phyloP scores from a whole-genome alignment of 371 early-diverging fungal genomes.

The Smittium culicis region DNA sequence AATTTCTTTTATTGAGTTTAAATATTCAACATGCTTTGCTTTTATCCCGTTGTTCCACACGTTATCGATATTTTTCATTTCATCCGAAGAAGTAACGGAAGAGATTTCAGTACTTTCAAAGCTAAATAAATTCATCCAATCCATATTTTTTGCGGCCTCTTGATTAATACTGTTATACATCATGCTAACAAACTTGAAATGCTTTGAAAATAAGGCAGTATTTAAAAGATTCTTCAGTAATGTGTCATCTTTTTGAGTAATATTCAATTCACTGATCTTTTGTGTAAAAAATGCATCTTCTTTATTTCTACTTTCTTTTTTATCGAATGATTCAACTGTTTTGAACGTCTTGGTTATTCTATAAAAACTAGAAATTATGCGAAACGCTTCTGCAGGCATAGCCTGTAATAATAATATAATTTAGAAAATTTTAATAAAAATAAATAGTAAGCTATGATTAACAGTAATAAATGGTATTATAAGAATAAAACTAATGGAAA shows the following conservation, averaged over 20 bases:
- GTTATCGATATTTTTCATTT: neutral
- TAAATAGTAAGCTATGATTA: no score
- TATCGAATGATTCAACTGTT: neutral
- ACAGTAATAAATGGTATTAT: no score
- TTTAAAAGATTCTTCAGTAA: neutral
- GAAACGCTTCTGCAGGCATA: slow-evolving; percentile 3
- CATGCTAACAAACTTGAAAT: neutral
- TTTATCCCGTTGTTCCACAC: slow-evolving; percentile 5
- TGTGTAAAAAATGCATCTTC: neutral
- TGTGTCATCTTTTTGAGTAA: neutral
- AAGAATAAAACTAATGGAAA: no score
- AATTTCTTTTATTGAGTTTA: neutral
- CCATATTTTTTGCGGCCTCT: slow-evolving; percentile 6
- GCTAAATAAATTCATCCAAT: slow-evolving; percentile 8
- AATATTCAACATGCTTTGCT: neutral
- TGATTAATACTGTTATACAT: slow-evolving; percentile 2
- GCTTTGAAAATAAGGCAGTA: neutral
- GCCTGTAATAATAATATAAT: neutral
- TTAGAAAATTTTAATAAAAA: no score
- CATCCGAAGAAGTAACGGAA: neutral
- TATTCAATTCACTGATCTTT: neutral
- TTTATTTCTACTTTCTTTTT: neutral
- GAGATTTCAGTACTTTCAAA: neutral
- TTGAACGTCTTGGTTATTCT: neutral
- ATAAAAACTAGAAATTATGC: slow-evolving; percentile 1